Conservation (phyloP, 805 yeast species). For the Maudiozyma pseudohumilis region DNA sequence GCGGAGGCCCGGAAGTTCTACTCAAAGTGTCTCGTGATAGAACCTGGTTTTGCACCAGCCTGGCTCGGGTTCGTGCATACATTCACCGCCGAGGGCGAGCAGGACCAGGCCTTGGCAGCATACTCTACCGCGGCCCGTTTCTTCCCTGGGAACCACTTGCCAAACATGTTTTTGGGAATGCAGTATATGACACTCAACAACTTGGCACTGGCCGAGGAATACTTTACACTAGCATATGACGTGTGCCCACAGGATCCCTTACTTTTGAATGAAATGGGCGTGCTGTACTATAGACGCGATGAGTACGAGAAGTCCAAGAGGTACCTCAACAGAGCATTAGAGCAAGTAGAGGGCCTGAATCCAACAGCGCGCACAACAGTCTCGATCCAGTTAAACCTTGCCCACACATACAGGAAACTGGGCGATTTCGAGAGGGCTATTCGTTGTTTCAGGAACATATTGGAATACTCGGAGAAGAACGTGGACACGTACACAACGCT, state of each 20-base stretch:
- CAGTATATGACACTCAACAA: constrained; percentile 87
- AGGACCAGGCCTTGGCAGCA: constrained; percentile 95
- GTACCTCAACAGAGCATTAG: constrained; percentile 59
- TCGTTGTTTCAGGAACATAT: constrained; percentile 64
- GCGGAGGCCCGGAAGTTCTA: constrained; percentile 80
- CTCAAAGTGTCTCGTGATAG: constrained; percentile 77
- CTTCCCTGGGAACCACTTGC: constrained; percentile 85
- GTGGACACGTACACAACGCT: constrained; percentile 72
- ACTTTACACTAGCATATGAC: constrained; percentile 60
- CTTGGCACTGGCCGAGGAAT: constrained; percentile 75
- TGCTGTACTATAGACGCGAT: constrained; percentile 69
- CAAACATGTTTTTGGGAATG: constrained; percentile 88
- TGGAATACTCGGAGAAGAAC: constrained; percentile 59
- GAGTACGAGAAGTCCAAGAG: constrained; percentile 61
- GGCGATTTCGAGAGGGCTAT: constrained; percentile 57
- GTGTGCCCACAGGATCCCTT: constrained; percentile 83
- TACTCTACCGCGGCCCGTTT: constrained; percentile 90
- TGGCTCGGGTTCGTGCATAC: constrained; percentile 99
- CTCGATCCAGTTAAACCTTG: constrained; percentile 77
- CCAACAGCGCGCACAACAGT: constrained; percentile 78
- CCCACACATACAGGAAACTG: constrained; percentile 73
- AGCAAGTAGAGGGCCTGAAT: constrained; percentile 56
- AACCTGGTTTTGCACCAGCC: constrained; percentile 87
- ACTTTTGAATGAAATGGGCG: constrained; percentile 85
- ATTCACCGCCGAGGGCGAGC: constrained; percentile 96